These are phyloP conservation scores for Vigna unguiculata DNA, from an alignment of 306 rosid species.

Conservation along the genomic window DNA sequence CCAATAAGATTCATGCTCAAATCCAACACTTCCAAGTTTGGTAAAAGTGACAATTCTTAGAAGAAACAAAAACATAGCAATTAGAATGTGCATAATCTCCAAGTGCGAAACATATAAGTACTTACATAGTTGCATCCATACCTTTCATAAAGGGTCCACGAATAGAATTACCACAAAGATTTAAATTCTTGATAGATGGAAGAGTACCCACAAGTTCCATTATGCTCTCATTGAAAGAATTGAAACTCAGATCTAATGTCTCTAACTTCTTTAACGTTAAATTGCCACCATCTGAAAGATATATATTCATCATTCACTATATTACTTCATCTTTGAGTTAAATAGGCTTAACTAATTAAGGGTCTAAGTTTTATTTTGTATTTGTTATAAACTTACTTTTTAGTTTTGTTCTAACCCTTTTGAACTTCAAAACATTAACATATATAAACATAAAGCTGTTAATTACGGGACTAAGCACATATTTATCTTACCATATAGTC, in stretches of 20 bases:
- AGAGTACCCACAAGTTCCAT: not conserved
- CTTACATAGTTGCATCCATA: not conserved
- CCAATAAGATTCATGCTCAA: not conserved
- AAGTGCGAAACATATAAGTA: not conserved
- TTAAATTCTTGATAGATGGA: constrained; percentile 6
- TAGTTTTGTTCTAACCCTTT: no score
- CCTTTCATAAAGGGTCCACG: not conserved
- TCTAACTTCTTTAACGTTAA: not conserved
- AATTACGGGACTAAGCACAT: no score
- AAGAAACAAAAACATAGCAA: not conserved
- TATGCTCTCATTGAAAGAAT: not conserved
- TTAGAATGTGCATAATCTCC: not conserved
- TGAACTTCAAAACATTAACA: not conserved
- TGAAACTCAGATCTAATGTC: not conserved
- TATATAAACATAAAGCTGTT: no score
- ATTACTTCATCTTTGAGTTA: no score
- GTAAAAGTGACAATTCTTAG: not conserved
- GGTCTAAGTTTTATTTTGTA: no score
- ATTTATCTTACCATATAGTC: no score
- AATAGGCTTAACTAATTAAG: no score
- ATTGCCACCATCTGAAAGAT: not conserved
- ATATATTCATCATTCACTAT: no score
- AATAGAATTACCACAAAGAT: not conserved
- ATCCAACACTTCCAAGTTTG: constrained; percentile 6
- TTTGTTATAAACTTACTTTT: no score